These are phyloP conservation scores for Eucalyptus tenuipes DNA, from an alignment of 345 rosid species.

Conservation along the genomic window DNA sequence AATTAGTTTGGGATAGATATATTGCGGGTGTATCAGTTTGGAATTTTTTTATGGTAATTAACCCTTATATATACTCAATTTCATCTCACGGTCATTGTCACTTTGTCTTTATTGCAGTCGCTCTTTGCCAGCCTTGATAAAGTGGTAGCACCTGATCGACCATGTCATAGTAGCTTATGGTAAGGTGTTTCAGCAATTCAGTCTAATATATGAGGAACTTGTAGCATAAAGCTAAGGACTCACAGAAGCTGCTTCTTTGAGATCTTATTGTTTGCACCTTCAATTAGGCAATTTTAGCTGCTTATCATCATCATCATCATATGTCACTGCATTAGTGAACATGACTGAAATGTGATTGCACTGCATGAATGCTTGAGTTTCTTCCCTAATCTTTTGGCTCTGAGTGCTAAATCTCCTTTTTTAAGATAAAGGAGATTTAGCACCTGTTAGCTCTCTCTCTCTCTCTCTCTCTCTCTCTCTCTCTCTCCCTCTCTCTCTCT, in stretches of 20 bases:
- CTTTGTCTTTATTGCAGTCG: conserved; percentile 36
- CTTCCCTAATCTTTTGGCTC: neutral
- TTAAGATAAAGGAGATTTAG: neutral
- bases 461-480: neutral
- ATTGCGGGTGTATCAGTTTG: rapidly evolving
- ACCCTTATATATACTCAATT: neutral
- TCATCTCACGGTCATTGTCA: neutral
- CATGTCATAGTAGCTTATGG: conserved; percentile 94
- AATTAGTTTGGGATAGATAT: too few relatives aligned
- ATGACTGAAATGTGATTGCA: neutral
- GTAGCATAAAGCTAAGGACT: neutral
- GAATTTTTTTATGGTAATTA: too few relatives aligned
- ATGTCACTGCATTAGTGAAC: neutral
- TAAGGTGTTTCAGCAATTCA: conserved; percentile 8
- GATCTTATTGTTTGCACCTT: neutral
- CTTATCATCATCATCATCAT: neutral
- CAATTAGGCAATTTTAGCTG: neutral
- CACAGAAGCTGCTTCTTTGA: neutral
- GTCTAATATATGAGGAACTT: neutral
- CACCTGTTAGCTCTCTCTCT: neutral
- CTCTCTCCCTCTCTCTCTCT: neutral
- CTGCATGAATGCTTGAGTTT: neutral
- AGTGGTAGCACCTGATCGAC: conserved; percentile 75
- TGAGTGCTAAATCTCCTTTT: neutral
- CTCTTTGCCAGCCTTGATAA: conserved; percentile 70